Percentiles rank a stretch among this genome's conserved stretches.
Evolutionary conservation across 2,329 filamentous ascomycete species (phyloP).

Genomic region (Fusarium aywerte): DNA sequence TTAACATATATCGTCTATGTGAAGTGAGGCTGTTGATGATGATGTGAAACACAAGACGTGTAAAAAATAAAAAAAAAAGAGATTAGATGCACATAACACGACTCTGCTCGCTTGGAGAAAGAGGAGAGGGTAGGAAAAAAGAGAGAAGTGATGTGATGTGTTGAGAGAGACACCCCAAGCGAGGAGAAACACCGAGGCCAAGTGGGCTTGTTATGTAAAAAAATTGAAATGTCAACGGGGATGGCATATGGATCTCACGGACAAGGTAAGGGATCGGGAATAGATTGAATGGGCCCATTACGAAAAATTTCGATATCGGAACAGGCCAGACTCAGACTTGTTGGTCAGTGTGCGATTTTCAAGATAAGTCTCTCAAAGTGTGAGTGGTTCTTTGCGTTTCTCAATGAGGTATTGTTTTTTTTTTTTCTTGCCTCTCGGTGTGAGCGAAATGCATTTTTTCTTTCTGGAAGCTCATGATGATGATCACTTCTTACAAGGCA

Average conservation of each 20-base stretch:
- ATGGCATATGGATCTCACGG: conserved; percentile 22
- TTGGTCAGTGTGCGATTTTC: conserved; percentile 1
- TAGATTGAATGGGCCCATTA: conserved; percentile 40
- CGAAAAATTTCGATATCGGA: conserved; percentile 38
- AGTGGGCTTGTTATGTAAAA: conserved; percentile 48
- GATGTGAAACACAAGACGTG: background rate
- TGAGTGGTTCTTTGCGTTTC: conserved; percentile 8
- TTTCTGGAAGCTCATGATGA: background rate
- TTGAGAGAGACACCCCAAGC: conserved; percentile 10
- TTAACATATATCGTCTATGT: background rate
- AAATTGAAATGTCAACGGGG: conserved; percentile 32
- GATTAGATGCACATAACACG: background rate
- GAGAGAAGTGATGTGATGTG: background rate
- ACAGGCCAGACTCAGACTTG: conserved; percentile 5
- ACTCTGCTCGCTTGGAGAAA: conserved; percentile 11
- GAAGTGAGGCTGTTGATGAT: conserved; percentile 10
- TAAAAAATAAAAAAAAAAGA: background rate
- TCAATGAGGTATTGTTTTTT: background rate
- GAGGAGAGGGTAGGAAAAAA: background rate
- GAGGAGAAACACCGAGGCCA: conserved; percentile 27
- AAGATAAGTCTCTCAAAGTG: conserved; percentile 7
- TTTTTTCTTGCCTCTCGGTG: conserved; percentile 25
- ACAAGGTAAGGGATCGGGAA: conserved; percentile 32
- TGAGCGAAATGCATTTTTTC: conserved; percentile 15
- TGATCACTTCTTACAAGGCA: background rate